phyloP scores from a whole-genome alignment of 805 yeast species.

The Nakazawaea laoshanensis region DNA sequence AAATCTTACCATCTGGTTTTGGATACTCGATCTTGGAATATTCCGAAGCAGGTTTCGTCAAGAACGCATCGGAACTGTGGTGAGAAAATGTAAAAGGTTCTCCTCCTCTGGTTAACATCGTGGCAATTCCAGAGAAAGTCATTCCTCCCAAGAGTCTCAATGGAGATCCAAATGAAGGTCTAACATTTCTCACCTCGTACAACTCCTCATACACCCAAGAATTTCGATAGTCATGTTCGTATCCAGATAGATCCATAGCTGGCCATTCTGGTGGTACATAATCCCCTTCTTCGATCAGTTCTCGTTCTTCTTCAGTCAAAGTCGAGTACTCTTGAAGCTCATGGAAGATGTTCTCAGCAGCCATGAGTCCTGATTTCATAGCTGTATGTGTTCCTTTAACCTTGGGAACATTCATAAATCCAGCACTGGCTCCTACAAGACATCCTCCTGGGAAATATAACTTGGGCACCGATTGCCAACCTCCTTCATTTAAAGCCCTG shows the following conservation, averaged over 20 bases:
- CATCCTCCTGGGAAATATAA: slow-evolving; percentile 94
- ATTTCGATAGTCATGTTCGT: slow-evolving; percentile 53
- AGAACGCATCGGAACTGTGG: slow-evolving; percentile 58
- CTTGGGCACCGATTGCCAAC: slow-evolving; percentile 86
- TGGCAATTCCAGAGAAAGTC: slow-evolving; percentile 74
- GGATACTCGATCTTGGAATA: slow-evolving; percentile 78
- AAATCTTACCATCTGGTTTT: slow-evolving; percentile 88
- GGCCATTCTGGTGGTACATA: slow-evolving; percentile 30
- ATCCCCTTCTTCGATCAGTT: slow-evolving; percentile 29
- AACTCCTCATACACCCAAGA: slow-evolving; percentile 89
- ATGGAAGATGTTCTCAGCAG: slow-evolving; percentile 76
- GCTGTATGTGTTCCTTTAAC: slow-evolving; percentile 98
- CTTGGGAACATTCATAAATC: slow-evolving; percentile 95
- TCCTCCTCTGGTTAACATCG: slow-evolving; percentile 68
- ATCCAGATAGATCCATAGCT: slow-evolving; percentile 44
- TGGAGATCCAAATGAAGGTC: slow-evolving; percentile 81
- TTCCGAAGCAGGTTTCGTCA: slow-evolving; percentile 60
- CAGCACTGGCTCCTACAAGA: slow-evolving; percentile 91
- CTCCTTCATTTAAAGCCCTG: slow-evolving; percentile 96
- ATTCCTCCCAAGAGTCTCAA: slow-evolving; percentile 80
- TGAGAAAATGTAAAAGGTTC: slow-evolving; percentile 85
- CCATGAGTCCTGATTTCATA: slow-evolving; percentile 89
- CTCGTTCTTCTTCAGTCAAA: slow-evolving; percentile 31
- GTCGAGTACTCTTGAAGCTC: slow-evolving; percentile 31
- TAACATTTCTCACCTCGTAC: slow-evolving; percentile 75